Conservation (phyloP, 768 basidiomycete genomes). For the Mycena rebaudengoi region DNA sequence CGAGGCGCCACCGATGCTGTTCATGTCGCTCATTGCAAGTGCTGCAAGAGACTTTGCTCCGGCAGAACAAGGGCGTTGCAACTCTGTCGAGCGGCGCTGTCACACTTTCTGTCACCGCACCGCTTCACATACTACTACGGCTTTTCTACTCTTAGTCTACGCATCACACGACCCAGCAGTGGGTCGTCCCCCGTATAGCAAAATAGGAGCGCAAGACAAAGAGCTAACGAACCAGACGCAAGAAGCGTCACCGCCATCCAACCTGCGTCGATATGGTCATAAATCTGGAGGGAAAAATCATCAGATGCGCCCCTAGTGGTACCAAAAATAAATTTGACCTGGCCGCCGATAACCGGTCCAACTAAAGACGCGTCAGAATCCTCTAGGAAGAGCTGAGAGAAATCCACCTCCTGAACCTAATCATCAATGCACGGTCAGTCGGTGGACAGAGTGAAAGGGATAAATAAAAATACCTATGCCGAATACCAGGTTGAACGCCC, state of each 20-base stretch:
- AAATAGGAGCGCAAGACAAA: slow-evolving; percentile 49
- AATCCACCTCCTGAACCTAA: no score
- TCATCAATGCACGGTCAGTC: no score
- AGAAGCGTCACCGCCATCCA: slow-evolving; percentile 69
- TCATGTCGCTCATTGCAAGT: slow-evolving; percentile 33
- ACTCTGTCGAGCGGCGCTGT: no score
- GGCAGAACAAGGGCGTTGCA: background rate
- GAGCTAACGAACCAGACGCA: slow-evolving; percentile 49
- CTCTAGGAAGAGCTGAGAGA: no score
- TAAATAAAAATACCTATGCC: slow-evolving; percentile 51
- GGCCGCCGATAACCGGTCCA: slow-evolving; percentile 76
- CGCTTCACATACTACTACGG: no score
- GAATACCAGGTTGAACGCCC: slow-evolving; percentile 76
- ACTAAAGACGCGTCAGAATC: slow-evolving; percentile 47
- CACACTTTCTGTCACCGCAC: no score
- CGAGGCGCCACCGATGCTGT: background rate
- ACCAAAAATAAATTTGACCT: slow-evolving; percentile 45
- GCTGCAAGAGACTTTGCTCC: background rate
- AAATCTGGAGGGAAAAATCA: slow-evolving; percentile 55
- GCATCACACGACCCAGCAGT: slow-evolving; percentile 33
- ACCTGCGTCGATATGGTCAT: slow-evolving; percentile 60
- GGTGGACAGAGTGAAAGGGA: background rate
- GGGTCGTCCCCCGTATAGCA: slow-evolving; percentile 60
- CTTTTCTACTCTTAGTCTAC: background rate
- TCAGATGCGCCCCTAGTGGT: slow-evolving; percentile 4